Base-by-base conservation (phyloP, 495 filamentous ascomycete species). In the Xylaria nigripes region DNA sequence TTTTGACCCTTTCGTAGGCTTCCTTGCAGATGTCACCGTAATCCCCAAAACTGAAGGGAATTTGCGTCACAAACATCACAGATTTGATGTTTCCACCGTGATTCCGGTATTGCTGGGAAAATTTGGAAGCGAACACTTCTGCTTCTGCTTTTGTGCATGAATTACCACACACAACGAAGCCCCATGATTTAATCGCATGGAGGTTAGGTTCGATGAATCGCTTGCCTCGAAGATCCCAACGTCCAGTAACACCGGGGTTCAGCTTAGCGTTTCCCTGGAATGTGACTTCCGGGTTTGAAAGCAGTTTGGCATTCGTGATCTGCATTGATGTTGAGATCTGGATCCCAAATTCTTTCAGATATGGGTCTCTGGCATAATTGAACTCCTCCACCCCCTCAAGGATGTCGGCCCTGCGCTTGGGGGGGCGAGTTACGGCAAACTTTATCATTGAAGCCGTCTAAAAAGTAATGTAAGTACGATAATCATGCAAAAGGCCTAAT, bases 171-270 rank as follows among this genome's bases (percentile, higher is more conserved):
- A 58, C 38, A 29, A 71, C 48, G 12, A 96, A 69, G 24, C 80
- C 85, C 90, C 92, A 98, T 9, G 74, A 73, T 40, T 74, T 73
- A 10, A 97, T 75, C 0, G 77, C 72, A 7, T 62, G 51, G 3
- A 67, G 57, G 67, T 94, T 88, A 0, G 78, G 62, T 38, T 64
- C 59, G 2, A 84, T 62, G 61, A 96, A 96, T 54, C 85, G 87
- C 63, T 84, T 85, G 27, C 83, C 83, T 15, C 86, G 82, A 19
- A 96, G 77, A 66, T 93, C 87, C 93, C 93, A 98, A 10, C 87
- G 84, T 21, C 91, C 93, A 18, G 64, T 65, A 9, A 65, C 74
- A 1, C 72, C 69, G 0, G 86, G 86, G 54, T 82, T 78, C 30
- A 69, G 54, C 25, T 74, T 77, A 16, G 68, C 60, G 25, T 73